These are phyloP conservation scores for Entonaema liquescens DNA, from an alignment of 495 filamentous ascomycete species.

Conservation along the genomic window DNA sequence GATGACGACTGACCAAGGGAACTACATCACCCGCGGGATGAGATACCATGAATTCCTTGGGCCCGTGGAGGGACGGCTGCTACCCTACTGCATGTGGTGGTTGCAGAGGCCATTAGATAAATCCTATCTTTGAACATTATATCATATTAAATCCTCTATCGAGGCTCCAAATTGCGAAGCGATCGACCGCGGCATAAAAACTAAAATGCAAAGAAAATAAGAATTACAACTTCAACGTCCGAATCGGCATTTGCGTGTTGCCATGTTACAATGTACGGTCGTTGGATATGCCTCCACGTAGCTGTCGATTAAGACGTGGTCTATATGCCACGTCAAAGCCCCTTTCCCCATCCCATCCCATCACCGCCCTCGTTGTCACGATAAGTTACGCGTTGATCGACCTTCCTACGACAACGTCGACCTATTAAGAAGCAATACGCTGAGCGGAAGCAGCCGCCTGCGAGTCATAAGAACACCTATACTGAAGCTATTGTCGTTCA, in stretches of 20 bases:
- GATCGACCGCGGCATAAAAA: background rate
- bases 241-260: background rate
- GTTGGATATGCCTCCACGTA: background rate
- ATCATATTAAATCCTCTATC: background rate
- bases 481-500: background rate
- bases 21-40: slow-evolving; percentile 7
- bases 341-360: background rate
- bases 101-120: background rate
- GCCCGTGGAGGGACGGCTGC: background rate
- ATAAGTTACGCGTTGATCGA: too few relatives aligned
- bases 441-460: background rate
- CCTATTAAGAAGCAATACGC: background rate
- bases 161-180: background rate
- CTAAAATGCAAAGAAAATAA: too few relatives aligned
- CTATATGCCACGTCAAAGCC: background rate
- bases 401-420: too few relatives aligned
- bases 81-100: background rate
- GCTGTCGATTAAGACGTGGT: background rate
- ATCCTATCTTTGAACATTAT: background rate
- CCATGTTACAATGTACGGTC: background rate
- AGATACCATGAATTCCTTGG: background rate
- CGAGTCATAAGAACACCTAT: background rate
- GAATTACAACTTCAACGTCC: background rate
- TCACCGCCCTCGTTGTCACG: too few relatives aligned
- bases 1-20: slow-evolving; percentile 11